A percentile compares a stretch with the other conserved stretches of the same genome.
These are phyloP conservation scores for Verbascum thapsus DNA, from an alignment of 257 asterid genomes.

Conservation along the genomic window DNA sequence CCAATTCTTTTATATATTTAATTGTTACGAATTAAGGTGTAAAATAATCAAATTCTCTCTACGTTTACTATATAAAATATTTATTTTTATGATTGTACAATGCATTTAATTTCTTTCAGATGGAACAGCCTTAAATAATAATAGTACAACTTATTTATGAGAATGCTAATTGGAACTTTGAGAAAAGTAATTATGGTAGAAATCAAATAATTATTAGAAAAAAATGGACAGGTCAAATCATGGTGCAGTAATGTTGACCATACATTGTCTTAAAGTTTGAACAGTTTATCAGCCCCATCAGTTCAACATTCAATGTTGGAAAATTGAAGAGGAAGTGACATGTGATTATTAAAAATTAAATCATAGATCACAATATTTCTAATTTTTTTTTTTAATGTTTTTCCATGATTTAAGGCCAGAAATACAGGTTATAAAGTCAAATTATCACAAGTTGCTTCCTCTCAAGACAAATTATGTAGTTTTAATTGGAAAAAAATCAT, in stretches of 20 bases:
- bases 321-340: slow-evolving; percentile 8
- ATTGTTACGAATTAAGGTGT: no score
- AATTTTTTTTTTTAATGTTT: no score
- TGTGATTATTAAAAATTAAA: neutral
- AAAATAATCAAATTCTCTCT: no score
- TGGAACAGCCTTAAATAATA: no score
- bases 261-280: neutral
- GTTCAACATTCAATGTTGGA: slow-evolving; percentile 17
- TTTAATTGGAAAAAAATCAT: no score
- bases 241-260: slow-evolving; percentile 24
- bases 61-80: no score
- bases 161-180: neutral
- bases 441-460: slow-evolving; percentile 3
- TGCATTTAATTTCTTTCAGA: no score
- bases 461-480: no score
- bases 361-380: neutral
- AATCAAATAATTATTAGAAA: neutral
- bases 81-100: no score
- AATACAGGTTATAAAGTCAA: slow-evolving; percentile 27
- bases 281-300: slow-evolving; percentile 27
- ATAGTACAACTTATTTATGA: no score
- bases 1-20: no score
- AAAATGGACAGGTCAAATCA: slow-evolving; percentile 22
- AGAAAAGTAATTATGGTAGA: neutral
- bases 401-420: slow-evolving; percentile 32